Conservation (phyloP, 2,329 filamentous ascomycete genomes). For the Colletotrichum sp. region DNA sequence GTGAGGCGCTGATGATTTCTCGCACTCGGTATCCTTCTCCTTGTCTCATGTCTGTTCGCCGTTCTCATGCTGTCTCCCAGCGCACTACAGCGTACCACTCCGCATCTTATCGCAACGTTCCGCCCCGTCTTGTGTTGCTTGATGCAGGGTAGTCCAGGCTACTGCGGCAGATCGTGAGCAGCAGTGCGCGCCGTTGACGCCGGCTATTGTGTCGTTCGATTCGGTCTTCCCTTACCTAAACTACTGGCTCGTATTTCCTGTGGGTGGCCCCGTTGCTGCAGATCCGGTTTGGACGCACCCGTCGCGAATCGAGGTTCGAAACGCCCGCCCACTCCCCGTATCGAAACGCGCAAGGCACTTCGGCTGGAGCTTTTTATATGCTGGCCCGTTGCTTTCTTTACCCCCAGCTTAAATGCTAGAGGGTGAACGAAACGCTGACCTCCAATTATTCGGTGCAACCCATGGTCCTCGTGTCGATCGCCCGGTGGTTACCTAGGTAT, state of each 20-base stretch:
- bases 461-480: background rate
- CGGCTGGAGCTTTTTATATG: background rate
- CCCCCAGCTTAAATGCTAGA: background rate
- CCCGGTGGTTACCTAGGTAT: background rate
- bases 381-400: background rate
- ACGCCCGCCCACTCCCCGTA: background rate
- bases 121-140: background rate
- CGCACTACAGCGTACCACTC: background rate
- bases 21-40: background rate
- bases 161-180: background rate
- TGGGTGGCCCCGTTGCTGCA: background rate
- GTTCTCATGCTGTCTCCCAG: background rate
- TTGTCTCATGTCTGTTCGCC: background rate
- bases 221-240: background rate
- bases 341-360: conserved; percentile 5
- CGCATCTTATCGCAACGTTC: background rate
- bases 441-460: background rate
- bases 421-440: background rate
- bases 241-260: background rate
- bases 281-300: background rate
- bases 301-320: background rate
- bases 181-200: background rate
- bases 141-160: background rate
- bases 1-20: background rate
- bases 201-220: background rate